A percentile compares a stretch with the other conserved stretches of the same genome.
Conservation (phyloP, 1,284 basidiomycete species). For the Tremellales sp. region DNA sequence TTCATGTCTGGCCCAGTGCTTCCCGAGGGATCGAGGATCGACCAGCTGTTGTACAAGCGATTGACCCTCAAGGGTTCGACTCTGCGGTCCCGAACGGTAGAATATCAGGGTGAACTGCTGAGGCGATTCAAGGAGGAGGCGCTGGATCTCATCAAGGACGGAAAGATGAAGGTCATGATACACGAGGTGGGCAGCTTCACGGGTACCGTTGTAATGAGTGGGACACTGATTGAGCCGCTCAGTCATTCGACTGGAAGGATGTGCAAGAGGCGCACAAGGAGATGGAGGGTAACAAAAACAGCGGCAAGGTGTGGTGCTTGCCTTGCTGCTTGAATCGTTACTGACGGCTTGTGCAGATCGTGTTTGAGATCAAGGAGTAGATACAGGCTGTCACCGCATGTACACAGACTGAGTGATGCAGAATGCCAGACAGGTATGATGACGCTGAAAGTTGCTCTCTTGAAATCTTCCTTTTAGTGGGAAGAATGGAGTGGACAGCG, state of each 20-base stretch:
- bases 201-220: not conserved
- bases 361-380: constrained; percentile 16
- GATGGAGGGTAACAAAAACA: constrained; percentile 79
- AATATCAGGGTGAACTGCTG: constrained; percentile 78
- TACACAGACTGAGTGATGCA: no score
- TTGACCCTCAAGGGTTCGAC: constrained; percentile 87
- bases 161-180: constrained; percentile 67
- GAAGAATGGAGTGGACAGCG: no score
- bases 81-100: constrained; percentile 68
- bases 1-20: constrained; percentile 60
- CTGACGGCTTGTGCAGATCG: constrained; percentile 10
- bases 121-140: constrained; percentile 59
- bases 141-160: constrained; percentile 60
- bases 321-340: not conserved
- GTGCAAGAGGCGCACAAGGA: constrained; percentile 79
- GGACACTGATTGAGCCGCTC: constrained; percentile 46
- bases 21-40: constrained; percentile 59
- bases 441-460: no score
- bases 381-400: no score
- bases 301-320: constrained; percentile 51
- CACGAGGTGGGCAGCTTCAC: constrained; percentile 56
- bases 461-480: no score
- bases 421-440: no score
- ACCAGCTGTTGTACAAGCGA: constrained; percentile 65
- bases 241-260: constrained; percentile 71